A percentile compares a stretch with the other conserved stretches of the same genome.
These are phyloP conservation scores for Xylariaceae sp. DNA, from an alignment of 2,329 filamentous ascomycete genomes.

Conservation along the genomic window DNA sequence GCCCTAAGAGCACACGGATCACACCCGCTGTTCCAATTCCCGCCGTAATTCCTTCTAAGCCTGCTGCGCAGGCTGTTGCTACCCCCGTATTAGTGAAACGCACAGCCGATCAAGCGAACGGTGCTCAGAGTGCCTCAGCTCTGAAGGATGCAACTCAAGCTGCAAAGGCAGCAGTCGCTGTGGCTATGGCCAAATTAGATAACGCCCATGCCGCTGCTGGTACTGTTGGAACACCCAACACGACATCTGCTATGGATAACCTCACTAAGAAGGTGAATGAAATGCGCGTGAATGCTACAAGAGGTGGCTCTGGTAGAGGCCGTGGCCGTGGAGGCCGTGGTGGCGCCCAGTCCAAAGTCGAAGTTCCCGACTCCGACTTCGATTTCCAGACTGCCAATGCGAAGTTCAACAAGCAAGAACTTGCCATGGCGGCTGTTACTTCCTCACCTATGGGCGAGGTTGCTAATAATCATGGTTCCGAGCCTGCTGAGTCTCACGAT, in stretches of 20 bases:
- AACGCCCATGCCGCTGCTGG: constrained; percentile 28
- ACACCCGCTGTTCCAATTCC: constrained; percentile 62
- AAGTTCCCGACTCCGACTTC: constrained; percentile 85
- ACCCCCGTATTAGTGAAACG: constrained; percentile 34
- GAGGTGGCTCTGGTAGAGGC: constrained; percentile 44
- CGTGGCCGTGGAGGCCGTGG: constrained; percentile 43
- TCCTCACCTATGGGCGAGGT: constrained; percentile 61
- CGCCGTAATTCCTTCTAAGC: constrained; percentile 36
- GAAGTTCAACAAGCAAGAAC: constrained; percentile 80
- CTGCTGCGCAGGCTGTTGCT: constrained; percentile 29
- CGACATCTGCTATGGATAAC: constrained; percentile 58
- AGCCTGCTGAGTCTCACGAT: constrained; percentile 33
- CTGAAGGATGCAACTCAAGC: constrained; percentile 66
- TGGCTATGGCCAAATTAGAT: constrained; percentile 69
- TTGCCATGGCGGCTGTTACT: constrained; percentile 83
- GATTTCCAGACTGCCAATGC: constrained; percentile 84
- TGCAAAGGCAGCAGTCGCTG: constrained; percentile 71
- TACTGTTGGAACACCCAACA: constrained; percentile 25
- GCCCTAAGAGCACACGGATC: constrained; percentile 50
- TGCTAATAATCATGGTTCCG: constrained; percentile 36
- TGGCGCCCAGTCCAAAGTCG: constrained; percentile 58
- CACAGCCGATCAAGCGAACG: constrained; percentile 35
- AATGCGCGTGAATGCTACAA: constrained; percentile 62
- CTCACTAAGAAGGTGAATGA: constrained; percentile 70
- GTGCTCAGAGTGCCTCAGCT: constrained; percentile 36